A percentile compares a stretch with the other conserved stretches of the same genome.
Conservation (phyloP, 2,329 filamentous ascomycete species). For the Cercospora zeina region DNA sequence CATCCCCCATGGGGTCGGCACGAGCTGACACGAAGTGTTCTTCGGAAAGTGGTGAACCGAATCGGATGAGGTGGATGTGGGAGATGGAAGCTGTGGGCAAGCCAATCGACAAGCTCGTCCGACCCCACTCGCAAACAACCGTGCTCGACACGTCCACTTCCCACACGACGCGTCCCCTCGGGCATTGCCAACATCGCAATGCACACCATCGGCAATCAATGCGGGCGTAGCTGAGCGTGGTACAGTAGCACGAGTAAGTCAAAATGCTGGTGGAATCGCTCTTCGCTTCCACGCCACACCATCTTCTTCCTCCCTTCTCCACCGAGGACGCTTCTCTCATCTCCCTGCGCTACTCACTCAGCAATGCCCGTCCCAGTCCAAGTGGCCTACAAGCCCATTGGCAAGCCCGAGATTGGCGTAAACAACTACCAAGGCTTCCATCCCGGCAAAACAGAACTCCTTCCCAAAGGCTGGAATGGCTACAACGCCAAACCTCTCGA, state of each 20-base stretch:
- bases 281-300: not conserved
- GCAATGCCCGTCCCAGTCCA: slow-evolving; percentile 22
- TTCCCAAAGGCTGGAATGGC: slow-evolving; percentile 44
- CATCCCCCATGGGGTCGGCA: slow-evolving; percentile 3
- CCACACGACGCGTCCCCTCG: not conserved
- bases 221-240: not conserved
- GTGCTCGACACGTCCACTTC: slow-evolving; percentile 5
- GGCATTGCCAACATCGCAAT: not conserved
- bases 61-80: slow-evolving; percentile 1
- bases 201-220: not conserved
- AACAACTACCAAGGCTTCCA: slow-evolving; percentile 48
- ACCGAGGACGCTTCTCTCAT: not conserved
- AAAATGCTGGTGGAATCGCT: not conserved
- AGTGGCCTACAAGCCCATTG: slow-evolving; percentile 37
- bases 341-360: not conserved
- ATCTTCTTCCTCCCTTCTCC: not conserved
- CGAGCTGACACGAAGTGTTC: not conserved
- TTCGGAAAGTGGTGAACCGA: not conserved
- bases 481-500: slow-evolving; percentile 41
- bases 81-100: not conserved
- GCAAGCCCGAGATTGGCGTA: slow-evolving; percentile 42
- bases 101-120: not conserved
- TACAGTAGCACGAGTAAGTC: not conserved
- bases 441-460: slow-evolving; percentile 45
- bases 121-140: not conserved